Conservation (phyloP, 139 green algal genomes). For the Ostreobium quekettii region DNA sequence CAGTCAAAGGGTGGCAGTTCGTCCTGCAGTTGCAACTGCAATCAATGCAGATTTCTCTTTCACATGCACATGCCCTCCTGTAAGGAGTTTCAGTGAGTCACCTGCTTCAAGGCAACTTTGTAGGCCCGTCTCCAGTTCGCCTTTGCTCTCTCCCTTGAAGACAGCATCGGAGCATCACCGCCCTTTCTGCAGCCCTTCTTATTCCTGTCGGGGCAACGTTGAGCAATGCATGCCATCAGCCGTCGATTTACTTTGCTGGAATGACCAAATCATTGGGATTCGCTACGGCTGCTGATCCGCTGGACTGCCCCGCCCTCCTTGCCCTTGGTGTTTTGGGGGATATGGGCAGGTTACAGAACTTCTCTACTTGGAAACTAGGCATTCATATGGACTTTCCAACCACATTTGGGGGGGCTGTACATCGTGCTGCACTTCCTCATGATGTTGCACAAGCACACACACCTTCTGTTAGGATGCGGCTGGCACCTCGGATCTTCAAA, state of each 20-base stretch:
- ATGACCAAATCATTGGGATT: constrained; percentile 2
- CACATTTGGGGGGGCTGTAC: background rate
- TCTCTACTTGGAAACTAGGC: no score
- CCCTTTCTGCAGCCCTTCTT: no score
- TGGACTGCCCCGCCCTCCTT: background rate
- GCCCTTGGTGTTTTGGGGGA: background rate
- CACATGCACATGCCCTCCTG: background rate
- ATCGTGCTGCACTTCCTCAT: background rate
- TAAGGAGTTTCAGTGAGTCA: background rate
- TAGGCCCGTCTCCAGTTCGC: constrained; percentile 14
- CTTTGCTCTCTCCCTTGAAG: background rate
- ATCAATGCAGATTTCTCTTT: background rate
- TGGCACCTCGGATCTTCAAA: background rate
- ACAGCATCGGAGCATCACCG: background rate
- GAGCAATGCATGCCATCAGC: no score
- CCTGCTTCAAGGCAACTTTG: constrained; percentile 13
- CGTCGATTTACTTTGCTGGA: no score
- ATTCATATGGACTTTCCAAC: background rate
- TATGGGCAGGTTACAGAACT: no score
- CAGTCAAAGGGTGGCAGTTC: background rate
- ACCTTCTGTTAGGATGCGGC: background rate
- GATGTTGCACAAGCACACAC: background rate
- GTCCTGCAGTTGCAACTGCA: background rate
- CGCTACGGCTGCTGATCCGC: background rate
- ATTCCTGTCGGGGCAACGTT: no score